These are phyloP conservation scores for Colletotrichum limetticola DNA, from an alignment of 2,329 filamentous ascomycete species.

Conservation along the genomic window DNA sequence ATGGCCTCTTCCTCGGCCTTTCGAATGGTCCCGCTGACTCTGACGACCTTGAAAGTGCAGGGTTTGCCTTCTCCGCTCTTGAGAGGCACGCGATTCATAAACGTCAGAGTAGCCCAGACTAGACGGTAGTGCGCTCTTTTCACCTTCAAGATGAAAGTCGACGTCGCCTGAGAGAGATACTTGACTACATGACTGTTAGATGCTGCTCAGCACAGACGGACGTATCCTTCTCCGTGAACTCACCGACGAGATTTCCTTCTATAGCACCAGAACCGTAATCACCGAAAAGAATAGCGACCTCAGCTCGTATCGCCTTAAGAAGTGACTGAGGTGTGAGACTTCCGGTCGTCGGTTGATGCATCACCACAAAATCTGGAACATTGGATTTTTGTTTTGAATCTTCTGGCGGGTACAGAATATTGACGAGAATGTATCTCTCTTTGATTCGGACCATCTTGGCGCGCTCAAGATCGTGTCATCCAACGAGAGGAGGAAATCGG, in stretches of 20 bases:
- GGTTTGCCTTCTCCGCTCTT: constrained; percentile 61
- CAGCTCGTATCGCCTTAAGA: constrained; percentile 74
- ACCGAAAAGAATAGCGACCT: constrained; percentile 81
- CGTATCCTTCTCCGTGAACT: not conserved
- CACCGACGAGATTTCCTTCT: constrained; percentile 76
- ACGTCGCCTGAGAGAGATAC: constrained; percentile 92
- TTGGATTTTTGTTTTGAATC: constrained; percentile 47
- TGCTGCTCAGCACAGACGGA: not conserved
- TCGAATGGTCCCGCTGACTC: constrained; percentile 91
- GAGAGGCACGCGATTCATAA: constrained; percentile 76
- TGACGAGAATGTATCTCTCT: constrained; percentile 93
- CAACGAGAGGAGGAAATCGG: not conserved
- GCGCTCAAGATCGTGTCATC: not conserved
- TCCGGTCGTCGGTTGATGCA: constrained; percentile 83
- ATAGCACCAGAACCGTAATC: constrained; percentile 87
- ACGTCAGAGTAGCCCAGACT: constrained; percentile 89
- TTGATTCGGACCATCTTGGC: constrained; percentile 90
- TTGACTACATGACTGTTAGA: constrained; percentile 71
- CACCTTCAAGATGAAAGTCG: constrained; percentile 90
- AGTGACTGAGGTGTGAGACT: constrained; percentile 74
- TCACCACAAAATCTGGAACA: constrained; percentile 72
- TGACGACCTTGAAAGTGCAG: constrained; percentile 85
- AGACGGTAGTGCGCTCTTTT: constrained; percentile 85
- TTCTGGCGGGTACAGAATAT: constrained; percentile 85
- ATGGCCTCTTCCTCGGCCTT: constrained; percentile 94